Percentiles rank a stretch among this genome's conserved stretches.
These are phyloP conservation scores for Colletotrichum sp. DNA, from an alignment of 2,329 filamentous ascomycete genomes.

Conservation along the genomic window DNA sequence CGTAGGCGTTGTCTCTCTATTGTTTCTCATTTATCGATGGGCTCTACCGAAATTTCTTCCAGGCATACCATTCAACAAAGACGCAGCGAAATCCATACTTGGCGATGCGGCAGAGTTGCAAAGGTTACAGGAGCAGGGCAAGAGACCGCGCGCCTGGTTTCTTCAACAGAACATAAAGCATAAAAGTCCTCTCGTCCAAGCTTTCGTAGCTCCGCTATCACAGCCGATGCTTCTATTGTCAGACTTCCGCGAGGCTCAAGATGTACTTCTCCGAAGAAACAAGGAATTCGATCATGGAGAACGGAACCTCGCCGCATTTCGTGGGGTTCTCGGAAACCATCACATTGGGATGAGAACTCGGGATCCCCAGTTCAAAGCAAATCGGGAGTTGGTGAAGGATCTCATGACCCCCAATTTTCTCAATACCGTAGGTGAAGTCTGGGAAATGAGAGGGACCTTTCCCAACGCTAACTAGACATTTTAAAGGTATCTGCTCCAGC, in stretches of 20 bases:
- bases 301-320: background rate
- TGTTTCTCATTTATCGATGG: background rate
- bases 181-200: background rate
- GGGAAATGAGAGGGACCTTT: accelerated
- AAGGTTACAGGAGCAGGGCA: background rate
- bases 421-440: background rate
- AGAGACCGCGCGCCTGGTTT: background rate
- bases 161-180: background rate
- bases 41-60: background rate
- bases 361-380: background rate
- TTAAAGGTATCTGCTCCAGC: background rate
- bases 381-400: background rate
- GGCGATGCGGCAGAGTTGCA: background rate
- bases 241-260: background rate
- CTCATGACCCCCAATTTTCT: background rate
- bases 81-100: background rate
- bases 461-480: accelerated
- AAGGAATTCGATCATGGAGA: background rate
- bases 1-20: background rate
- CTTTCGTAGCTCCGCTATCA: background rate
- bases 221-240: background rate
- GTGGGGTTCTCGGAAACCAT: background rate
- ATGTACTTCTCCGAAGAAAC: background rate
- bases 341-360: background rate
- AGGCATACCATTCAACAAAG: background rate